These are phyloP conservation scores for Pisolithus orientalis DNA, from an alignment of 768 basidiomycete genomes.

Conservation along the genomic window DNA sequence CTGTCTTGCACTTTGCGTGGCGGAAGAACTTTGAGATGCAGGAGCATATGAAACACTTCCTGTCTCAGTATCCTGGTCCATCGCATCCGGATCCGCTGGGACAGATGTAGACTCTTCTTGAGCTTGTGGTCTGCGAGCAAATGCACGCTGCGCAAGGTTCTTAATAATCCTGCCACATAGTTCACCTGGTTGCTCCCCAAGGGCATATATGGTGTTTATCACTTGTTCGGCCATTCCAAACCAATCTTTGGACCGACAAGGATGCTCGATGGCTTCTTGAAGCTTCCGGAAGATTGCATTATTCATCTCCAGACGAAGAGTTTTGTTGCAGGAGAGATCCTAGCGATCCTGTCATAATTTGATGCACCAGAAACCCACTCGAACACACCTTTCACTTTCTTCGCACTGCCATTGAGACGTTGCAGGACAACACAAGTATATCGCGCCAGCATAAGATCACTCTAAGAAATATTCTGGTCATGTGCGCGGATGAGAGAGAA, in stretches of 20 bases:
- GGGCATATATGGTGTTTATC: constrained; percentile 91
- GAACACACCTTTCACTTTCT: constrained; percentile 86
- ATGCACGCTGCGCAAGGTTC: constrained; percentile 70
- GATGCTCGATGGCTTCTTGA: constrained; percentile 71
- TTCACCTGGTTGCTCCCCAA: constrained; percentile 88
- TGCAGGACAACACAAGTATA: constrained; percentile 94
- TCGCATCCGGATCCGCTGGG: constrained; percentile 37
- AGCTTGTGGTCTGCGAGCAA: constrained; percentile 31
- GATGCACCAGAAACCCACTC: not conserved
- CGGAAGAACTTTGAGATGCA: constrained; percentile 13
- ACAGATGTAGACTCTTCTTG: constrained; percentile 1
- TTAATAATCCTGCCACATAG: constrained; percentile 79
- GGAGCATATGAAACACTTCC: constrained; percentile 14
- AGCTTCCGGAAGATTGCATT: constrained; percentile 80
- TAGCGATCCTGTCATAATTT: constrained; percentile 18
- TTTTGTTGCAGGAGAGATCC: constrained; percentile 87
- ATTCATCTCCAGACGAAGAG: constrained; percentile 81
- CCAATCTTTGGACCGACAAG: constrained; percentile 87
- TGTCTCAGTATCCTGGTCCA: constrained; percentile 41
- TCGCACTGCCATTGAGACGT: constrained; percentile 87
- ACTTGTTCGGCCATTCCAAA: constrained; percentile 95
- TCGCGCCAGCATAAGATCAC: constrained; percentile 82
- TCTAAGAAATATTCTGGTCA: constrained; percentile 35
- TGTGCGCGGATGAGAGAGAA: not conserved
- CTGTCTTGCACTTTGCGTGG: constrained; percentile 5